phyloP scores from a whole-genome alignment of 148 eudicot species.

The Fagopyrum homotropicum region DNA sequence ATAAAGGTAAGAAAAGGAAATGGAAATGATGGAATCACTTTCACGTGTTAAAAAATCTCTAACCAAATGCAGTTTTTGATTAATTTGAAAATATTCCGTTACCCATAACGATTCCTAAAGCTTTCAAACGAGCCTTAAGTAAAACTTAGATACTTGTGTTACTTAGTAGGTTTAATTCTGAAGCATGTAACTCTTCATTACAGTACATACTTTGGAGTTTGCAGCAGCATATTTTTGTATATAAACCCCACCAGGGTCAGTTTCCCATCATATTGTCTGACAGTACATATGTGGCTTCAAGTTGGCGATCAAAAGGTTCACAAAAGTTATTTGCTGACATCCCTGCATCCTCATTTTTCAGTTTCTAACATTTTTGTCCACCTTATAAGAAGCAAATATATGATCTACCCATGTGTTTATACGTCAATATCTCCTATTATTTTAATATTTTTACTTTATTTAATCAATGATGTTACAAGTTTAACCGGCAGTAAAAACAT shows the following conservation, averaged over 20 bases:
- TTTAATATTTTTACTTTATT: too few relatives aligned
- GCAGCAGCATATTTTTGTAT: not conserved
- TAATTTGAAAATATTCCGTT: too few relatives aligned
- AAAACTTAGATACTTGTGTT: not conserved
- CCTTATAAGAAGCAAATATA: not conserved
- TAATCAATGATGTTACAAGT: too few relatives aligned
- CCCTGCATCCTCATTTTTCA: not conserved
- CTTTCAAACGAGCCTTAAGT: too few relatives aligned
- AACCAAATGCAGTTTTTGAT: too few relatives aligned
- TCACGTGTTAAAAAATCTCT: too few relatives aligned
- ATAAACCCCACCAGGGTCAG: not conserved
- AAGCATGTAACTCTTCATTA: too few relatives aligned
- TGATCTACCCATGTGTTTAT: not conserved
- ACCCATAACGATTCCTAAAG: too few relatives aligned
- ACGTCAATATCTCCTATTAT: not conserved
- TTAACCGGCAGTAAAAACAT: too few relatives aligned
- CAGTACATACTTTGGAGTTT: not conserved
- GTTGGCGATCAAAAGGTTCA: not conserved
- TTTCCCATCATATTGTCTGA: not conserved
- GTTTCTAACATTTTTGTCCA: not conserved
- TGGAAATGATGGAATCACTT: too few relatives aligned
- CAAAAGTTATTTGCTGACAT: not conserved
- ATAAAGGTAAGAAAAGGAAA: too few relatives aligned
- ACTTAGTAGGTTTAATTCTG: not conserved
- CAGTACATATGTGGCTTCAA: not conserved